phyloP scores from a whole-genome alignment of 2,329 filamentous ascomycete species.

The Sclerotinia trifoliorum region DNA sequence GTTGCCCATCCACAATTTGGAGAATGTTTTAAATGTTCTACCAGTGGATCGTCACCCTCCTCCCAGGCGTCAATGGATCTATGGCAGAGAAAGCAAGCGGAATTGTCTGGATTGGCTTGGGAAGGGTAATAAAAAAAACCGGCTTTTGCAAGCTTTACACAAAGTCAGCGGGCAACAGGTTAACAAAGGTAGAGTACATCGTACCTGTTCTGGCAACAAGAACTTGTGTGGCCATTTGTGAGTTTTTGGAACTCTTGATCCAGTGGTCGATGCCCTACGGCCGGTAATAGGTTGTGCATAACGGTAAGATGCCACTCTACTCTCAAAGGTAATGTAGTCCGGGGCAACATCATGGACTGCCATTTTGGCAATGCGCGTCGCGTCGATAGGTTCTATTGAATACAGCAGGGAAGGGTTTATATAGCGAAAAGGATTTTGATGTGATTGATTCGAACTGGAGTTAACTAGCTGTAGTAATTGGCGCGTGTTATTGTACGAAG shows the following conservation, averaged over 20 bases:
- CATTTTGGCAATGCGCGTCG: constrained; percentile 30
- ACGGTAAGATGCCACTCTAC: constrained; percentile 79
- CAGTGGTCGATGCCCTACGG: constrained; percentile 66
- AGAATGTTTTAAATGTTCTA: constrained; percentile 83
- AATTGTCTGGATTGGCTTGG: constrained; percentile 77
- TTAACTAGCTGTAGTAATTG: neutral
- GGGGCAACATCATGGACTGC: constrained; percentile 41
- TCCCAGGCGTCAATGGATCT: constrained; percentile 92
- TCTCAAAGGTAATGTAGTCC: constrained; percentile 63
- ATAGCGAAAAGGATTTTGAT: neutral
- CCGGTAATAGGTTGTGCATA: constrained; percentile 61
- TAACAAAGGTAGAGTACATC: neutral
- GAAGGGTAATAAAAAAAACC: constrained; percentile 88
- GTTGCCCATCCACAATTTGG: constrained; percentile 85
- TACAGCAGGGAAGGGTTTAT: too few species aligned
- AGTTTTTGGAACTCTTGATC: constrained; percentile 55
- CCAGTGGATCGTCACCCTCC: constrained; percentile 74
- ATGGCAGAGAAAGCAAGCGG: constrained; percentile 82
- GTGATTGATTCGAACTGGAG: neutral
- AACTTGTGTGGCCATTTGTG: constrained; percentile 76
- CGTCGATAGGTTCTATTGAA: neutral
- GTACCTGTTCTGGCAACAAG: constrained; percentile 63
- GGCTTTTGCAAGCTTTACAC: constrained; percentile 73
- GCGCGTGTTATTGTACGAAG: constrained; percentile 7
- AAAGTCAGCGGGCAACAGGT: neutral